Conservation (phyloP, 192 early-diverging fungal genomes). For the Dispira simplex region DNA sequence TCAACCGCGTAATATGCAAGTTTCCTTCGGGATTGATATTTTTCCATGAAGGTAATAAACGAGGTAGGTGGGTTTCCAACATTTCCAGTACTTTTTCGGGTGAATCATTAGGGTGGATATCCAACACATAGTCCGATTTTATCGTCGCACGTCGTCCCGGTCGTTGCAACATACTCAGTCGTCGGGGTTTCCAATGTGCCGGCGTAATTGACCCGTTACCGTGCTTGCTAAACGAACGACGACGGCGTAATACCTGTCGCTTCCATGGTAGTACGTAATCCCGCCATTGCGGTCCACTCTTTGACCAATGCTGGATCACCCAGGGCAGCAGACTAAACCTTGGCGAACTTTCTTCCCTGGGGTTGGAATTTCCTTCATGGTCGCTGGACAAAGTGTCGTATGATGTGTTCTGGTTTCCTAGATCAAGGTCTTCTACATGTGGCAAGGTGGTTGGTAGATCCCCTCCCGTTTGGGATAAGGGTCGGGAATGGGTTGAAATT, state of each 20-base stretch:
- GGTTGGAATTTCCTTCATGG: too few relatives aligned
- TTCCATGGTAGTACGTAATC: background rate
- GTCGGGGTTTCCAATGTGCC: constrained; percentile 7
- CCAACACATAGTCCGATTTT: background rate
- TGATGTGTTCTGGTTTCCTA: too few relatives aligned
- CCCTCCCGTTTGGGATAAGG: too few relatives aligned
- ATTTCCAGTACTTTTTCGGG: background rate
- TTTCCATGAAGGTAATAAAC: constrained; percentile 16
- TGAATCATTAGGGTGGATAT: background rate
- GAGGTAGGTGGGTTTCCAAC: background rate
- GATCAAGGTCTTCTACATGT: too few relatives aligned
- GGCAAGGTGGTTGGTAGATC: too few relatives aligned
- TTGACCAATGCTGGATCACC: background rate
- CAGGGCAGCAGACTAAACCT: background rate
- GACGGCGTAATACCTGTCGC: background rate
- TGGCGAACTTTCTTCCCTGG: too few relatives aligned
- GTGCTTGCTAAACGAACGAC: background rate
- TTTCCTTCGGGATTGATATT: constrained; percentile 11
- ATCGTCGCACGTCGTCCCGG: background rate
- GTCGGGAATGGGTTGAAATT: too few relatives aligned
- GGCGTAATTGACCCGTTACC: background rate
- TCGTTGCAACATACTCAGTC: background rate
- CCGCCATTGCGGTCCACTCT: background rate
- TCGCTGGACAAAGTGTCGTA: too few relatives aligned
- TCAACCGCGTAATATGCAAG: constrained; percentile 30